Conservation (phyloP, 495 filamentous ascomycete genomes). For the Baudoinia panamericana region DNA sequence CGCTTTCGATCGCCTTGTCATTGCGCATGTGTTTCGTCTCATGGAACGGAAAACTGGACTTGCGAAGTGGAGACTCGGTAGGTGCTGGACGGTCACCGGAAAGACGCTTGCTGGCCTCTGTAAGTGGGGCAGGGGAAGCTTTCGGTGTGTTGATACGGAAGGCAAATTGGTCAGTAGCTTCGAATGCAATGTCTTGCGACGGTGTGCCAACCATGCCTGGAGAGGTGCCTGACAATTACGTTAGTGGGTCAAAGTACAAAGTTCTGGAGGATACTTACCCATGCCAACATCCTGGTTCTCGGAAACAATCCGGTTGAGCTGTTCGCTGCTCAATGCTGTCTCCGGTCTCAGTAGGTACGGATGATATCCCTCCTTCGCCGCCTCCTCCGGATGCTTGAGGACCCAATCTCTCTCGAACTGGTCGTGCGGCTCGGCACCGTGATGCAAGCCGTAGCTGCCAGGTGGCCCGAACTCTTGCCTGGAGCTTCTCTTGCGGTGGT, state of each 20-base stretch:
- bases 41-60: constrained; percentile 39
- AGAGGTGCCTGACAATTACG: constrained; percentile 23
- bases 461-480: constrained; percentile 50
- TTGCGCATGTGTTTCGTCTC: constrained; percentile 3
- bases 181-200: constrained; percentile 55
- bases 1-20: constrained; percentile 31
- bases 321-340: constrained; percentile 80
- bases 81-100: constrained; percentile 34
- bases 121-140: constrained; percentile 35
- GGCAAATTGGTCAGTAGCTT: constrained; percentile 65
- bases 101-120: constrained; percentile 23
- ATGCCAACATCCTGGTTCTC: constrained; percentile 52
- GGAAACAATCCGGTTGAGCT: constrained; percentile 80
- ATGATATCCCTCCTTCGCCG: constrained; percentile 56
- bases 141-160: constrained; percentile 55
- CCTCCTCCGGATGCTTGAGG: constrained; percentile 72
- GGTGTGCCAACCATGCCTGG: constrained; percentile 28
- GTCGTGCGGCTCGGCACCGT: constrained; percentile 53
- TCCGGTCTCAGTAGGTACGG: constrained; percentile 57
- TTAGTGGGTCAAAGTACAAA: constrained; percentile 1
- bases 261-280: constrained; percentile 38
- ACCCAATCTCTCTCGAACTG: constrained; percentile 80
- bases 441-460: constrained; percentile 76
- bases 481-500: constrained; percentile 51
- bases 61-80: constrained; percentile 46